Percentiles rank a stretch among this genome's conserved stretches.
Evolutionary conservation across 2,329 filamentous ascomycete genomes (phyloP).

Genomic region (Sordariomycetes sp.): DNA sequence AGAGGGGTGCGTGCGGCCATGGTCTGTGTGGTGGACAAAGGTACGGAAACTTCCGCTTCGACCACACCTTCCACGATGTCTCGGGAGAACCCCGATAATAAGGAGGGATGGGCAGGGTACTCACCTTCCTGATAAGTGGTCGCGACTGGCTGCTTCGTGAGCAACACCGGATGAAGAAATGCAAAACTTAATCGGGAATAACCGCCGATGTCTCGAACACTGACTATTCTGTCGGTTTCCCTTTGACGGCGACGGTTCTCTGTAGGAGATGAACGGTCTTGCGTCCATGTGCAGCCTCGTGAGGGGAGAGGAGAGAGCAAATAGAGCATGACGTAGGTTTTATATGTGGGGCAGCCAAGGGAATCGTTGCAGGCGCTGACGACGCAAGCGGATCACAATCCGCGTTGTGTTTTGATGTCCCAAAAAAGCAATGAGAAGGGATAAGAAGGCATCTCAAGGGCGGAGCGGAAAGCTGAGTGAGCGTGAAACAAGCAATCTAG

Average conservation of each 20-base stretch:
- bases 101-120: not conserved
- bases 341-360: not conserved
- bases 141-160: not conserved
- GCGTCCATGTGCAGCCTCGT: not conserved
- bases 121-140: not conserved
- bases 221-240: not conserved
- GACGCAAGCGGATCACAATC: not conserved
- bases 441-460: not conserved
- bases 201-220: not conserved
- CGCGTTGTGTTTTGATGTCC: not conserved
- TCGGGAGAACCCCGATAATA: not conserved
- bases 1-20: too few species aligned
- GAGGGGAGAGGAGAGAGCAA: not conserved
- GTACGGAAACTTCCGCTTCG: not conserved
- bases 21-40: not conserved
- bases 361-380: not conserved
- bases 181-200: not conserved
- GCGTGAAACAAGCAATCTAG: not conserved
- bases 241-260: not conserved
- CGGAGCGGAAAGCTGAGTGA: not conserved
- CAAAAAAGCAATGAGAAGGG: not conserved
- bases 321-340: not conserved
- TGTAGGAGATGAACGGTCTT: not conserved
- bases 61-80: not conserved
- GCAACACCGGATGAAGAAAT: not conserved